Evolutionary conservation across 306 rosid species (phyloP), one percentile per base, ranked within the genome.

Genomic region (Prunus dulcis): DNA sequence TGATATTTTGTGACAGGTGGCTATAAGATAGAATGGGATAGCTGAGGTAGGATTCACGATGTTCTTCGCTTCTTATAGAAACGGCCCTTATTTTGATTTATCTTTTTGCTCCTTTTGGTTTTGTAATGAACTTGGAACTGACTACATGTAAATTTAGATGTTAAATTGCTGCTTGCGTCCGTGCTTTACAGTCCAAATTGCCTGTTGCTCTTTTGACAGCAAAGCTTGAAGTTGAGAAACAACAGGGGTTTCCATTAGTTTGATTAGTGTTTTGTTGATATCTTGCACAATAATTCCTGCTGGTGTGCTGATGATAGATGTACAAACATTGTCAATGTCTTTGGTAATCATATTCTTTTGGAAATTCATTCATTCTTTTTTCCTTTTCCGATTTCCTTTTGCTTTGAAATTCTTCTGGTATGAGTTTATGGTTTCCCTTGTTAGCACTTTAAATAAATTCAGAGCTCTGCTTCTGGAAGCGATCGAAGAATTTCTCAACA

Each of bases 141-240:
- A 90, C 88, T 72, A 77, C 82, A 72, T 93, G 93, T 91, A 89
- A 84, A 93, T 89, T 86, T 91, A 90, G 89, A 84, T 79, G 81
- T 82, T 84, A 80, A 83, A 82, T 78, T 81, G 84, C 76, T 81
- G 84, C 78, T 87, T 87, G 89, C 73, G 67, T 71, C 81, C 81
- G 71, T 82, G 80, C 43, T 79, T 81, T 76, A 69, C 82, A 45
- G 82, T 80, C 66, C 60, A 72, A 70, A 81, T 83, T 73, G 74
- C 83, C 82, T 61, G 61, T 58, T 62, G 79, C 81, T 82, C 80
- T 25, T 77, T 71, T 67, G 87, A 60, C 74, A 79, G 80, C 77
- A 84, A 79, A 87, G 63, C 69, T 67, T 62, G 78, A 78, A 73
- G 75, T 78, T 83, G 77, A 82, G 88, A 77, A 74, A 81, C 71